Evolutionary conservation across 106 monocot species (phyloP), one percentile per base, ranked within the genome.

Genomic region (Cymbidium sinense): DNA sequence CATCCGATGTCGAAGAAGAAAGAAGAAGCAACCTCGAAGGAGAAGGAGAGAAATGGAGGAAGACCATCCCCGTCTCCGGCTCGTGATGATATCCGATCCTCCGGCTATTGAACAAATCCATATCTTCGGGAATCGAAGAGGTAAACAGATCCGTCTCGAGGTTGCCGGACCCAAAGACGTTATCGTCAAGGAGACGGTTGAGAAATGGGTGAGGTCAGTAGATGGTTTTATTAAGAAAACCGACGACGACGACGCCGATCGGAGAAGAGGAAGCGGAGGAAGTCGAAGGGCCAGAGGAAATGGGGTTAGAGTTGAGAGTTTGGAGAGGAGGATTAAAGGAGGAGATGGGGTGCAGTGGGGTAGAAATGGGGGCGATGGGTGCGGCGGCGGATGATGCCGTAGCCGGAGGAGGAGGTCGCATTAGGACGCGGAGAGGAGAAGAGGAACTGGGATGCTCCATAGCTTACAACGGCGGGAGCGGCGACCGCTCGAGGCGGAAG

Each of bases 171-270:
- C 89, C 88, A 76, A 99, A 99, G 47, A 85, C 85, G 77, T 87
- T 75, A 39, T 88, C 85, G 73, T 99, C 99, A 76, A 99, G 78
- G 52, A 93, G 78, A 28, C 85, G 75, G 79, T 99, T 93, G 54
- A 88, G 70, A 99, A 86, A 52, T 87, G 84, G 7, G 86, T 23
- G 11, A 71, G 78, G 52, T 90, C 88, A 27, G 76, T 78, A 37
- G 80, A 75, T 34, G 86, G 73, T 44, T 76, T 78, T 79, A 5
- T 86, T 84, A 43, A 99, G 28, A 84, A 99, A 99, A 1, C 99
- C 99, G 2, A 99, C 92, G 21, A 87, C 90, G 11, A 95, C 92
- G 37, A 99, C 86, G 43, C 94, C 96, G 0, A 86, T 84, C 0
- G 76, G 75, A 43, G 77, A 61, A 2, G 85, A 17, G 34, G 64